phyloP scores from a whole-genome alignment of 176 grass and related monocot species.

The Oryza officinalis region DNA sequence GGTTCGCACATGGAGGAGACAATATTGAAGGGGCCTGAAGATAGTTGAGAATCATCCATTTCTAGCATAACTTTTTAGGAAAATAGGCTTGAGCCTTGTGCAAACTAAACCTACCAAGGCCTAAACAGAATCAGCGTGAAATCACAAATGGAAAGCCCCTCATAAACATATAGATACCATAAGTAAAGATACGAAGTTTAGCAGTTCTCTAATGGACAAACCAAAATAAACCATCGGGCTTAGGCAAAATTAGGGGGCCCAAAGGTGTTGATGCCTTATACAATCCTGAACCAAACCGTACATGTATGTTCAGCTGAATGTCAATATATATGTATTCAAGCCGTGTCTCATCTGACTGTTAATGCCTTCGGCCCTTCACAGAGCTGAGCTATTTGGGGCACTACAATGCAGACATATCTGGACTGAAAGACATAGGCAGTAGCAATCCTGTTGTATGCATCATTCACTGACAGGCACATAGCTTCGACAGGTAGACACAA shows the following conservation, averaged over 20 bases:
- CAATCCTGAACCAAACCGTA: background rate
- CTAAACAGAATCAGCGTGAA: background rate
- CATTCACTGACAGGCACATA: background rate
- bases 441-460: conserved; percentile 3
- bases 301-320: background rate
- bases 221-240: background rate
- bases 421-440: conserved; percentile 1
- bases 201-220: background rate
- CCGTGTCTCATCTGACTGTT: background rate
- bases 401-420: background rate
- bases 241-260: background rate
- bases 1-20: background rate
- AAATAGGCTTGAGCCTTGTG: background rate
- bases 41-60: background rate
- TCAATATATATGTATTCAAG: background rate
- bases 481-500: background rate
- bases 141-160: background rate
- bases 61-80: background rate
- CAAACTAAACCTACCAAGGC: background rate
- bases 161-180: background rate
- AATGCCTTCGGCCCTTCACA: background rate
- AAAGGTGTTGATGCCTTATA: background rate
- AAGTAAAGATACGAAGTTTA: background rate
- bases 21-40: background rate
- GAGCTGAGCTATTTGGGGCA: conserved; percentile 23